Evolutionary conservation across 176 grass and related monocot species (phyloP).

Genomic region (Lolium perenne): DNA sequence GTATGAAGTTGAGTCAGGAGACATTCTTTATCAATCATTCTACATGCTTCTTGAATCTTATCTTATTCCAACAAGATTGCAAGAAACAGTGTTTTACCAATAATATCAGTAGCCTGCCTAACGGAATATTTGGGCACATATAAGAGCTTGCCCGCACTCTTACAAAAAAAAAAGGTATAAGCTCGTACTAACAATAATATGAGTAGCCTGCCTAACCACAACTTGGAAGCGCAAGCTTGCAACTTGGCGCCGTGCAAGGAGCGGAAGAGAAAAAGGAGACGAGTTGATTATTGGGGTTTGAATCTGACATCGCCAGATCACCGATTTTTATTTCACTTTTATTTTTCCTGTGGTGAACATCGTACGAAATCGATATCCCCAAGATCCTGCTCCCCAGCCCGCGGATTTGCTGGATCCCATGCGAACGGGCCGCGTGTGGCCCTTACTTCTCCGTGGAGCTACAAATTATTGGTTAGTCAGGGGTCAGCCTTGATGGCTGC

Average conservation of each 20-base stretch:
- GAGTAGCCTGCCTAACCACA: constrained; percentile 9
- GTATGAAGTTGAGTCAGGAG: too few relatives aligned
- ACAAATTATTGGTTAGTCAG: background rate
- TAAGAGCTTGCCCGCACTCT: background rate
- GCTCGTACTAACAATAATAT: background rate
- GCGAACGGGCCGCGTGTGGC: background rate
- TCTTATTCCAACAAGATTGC: too few relatives aligned
- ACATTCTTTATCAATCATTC: too few relatives aligned
- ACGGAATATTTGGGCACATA: too few relatives aligned
- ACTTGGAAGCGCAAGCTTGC: background rate
- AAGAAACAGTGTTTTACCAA: too few relatives aligned
- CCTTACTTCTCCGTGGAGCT: background rate
- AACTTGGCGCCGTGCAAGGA: constrained; percentile 33
- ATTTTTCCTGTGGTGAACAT: constrained; percentile 44
- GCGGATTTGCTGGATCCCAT: constrained; percentile 45
- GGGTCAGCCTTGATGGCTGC: constrained; percentile 2
- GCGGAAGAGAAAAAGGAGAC: background rate
- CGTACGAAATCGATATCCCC: constrained; percentile 57
- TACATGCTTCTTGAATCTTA: too few relatives aligned
- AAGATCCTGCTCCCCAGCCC: constrained; percentile 49
- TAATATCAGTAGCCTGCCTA: too few relatives aligned
- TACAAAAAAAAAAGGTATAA: background rate
- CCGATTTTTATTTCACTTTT: background rate
- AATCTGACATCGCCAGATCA: constrained; percentile 47
- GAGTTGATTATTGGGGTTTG: constrained; percentile 42